A percentile compares a stretch with the other conserved stretches of the same genome.
Conservation (phyloP, 805 yeast genomes). For the Lipomyces japonicus region DNA sequence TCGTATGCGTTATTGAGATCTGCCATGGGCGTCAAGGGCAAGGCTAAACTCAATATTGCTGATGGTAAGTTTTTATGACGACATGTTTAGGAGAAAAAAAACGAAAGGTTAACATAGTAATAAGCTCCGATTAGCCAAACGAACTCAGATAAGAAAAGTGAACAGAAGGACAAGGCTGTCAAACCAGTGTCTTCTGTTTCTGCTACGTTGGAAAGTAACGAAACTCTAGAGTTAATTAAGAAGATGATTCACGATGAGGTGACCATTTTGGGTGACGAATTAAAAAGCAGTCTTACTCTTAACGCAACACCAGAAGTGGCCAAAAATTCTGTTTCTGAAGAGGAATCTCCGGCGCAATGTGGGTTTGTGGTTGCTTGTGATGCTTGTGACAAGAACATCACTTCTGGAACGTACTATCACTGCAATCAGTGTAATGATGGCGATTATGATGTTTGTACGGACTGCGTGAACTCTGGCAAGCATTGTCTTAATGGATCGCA, state of each 20-base stretch:
- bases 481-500: conserved; percentile 25
- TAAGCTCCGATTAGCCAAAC: too few relatives aligned
- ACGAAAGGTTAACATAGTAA: too few relatives aligned
- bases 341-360: background rate
- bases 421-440: conserved; percentile 19
- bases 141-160: too few relatives aligned
- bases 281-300: background rate
- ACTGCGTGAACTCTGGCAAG: conserved; percentile 15
- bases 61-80: conserved; percentile 15
- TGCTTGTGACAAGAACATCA: conserved; percentile 9
- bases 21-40: conserved; percentile 20
- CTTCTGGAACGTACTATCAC: conserved; percentile 14
- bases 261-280: conserved; percentile 6
- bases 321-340: background rate
- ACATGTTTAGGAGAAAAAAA: too few relatives aligned
- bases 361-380: conserved; percentile 16
- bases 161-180: background rate
- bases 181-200: conserved; percentile 1
- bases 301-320: background rate
- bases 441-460: conserved; percentile 21
- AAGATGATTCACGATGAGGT: conserved; percentile 5
- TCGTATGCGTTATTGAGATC: conserved; percentile 16
- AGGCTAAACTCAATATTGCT: conserved; percentile 16
- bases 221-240: conserved; percentile 6
- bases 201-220: background rate